Conservation (phyloP, 805 yeast genomes). For the Suhomyces sp. region DNA sequence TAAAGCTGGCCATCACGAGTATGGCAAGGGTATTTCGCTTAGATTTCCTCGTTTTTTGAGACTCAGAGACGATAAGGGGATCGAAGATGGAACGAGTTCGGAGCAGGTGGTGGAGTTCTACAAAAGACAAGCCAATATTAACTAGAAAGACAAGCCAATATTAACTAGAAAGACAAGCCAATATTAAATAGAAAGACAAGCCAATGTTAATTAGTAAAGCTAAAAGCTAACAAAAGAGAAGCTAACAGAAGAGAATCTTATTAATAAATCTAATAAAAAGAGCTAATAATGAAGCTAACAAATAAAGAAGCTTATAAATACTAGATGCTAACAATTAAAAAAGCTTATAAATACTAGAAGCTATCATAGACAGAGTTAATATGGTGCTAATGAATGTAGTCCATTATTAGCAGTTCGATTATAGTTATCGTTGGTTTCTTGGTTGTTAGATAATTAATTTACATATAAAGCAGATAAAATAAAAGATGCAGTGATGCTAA, state of each 20-base stretch:
- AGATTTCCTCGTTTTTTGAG: conserved; percentile 86
- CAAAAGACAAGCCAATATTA: conserved; percentile 57
- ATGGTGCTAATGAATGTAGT: too few species aligned
- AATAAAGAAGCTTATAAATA: too few species aligned
- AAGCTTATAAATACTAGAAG: neutral
- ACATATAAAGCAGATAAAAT: too few species aligned
- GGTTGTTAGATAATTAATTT: too few species aligned
- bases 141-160: conserved; percentile 56
- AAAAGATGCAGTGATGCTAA: neutral
- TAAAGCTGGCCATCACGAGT: conserved; percentile 71
- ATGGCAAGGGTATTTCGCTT: conserved; percentile 81
- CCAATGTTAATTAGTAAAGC: conserved; percentile 35
- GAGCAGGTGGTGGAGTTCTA: conserved; percentile 84
- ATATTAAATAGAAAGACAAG: conserved; percentile 54
- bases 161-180: conserved; percentile 57
- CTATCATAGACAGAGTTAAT: too few species aligned
- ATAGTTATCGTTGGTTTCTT: too few species aligned
- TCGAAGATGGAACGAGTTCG: conserved; percentile 83
- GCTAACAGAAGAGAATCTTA: too few species aligned
- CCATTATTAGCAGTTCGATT: too few species aligned
- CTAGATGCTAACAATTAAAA: too few species aligned
- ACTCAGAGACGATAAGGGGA: conserved; percentile 78
- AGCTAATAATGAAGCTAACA: too few species aligned
- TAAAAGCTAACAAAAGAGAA: too few species aligned
- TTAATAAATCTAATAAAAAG: too few species aligned